These are phyloP conservation scores for Puccinia coronata DNA, from an alignment of 1,284 basidiomycete genomes.

Conservation along the genomic window DNA sequence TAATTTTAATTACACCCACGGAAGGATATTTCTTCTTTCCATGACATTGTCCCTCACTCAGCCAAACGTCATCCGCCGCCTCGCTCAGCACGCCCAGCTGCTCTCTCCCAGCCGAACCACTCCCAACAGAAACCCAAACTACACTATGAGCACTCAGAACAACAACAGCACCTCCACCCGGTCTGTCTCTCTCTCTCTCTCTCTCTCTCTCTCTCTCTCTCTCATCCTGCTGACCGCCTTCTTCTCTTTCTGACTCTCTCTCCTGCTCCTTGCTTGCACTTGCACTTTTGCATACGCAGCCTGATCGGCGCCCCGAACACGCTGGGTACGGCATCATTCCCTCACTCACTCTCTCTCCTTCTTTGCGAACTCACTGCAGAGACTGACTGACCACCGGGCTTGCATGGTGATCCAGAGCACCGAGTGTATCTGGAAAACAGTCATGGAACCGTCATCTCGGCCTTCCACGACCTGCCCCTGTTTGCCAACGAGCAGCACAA, in stretches of 20 bases:
- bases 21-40: too few relatives aligned
- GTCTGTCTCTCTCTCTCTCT: background rate
- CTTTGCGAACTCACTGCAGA: slow-evolving; percentile 45
- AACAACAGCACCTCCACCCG: background rate
- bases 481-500: slow-evolving; percentile 78
- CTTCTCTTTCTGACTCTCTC: background rate
- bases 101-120: background rate
- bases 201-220: background rate
- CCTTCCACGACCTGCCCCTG: slow-evolving; percentile 77
- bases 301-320: slow-evolving; percentile 86
- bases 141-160: background rate
- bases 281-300: slow-evolving; percentile 56
- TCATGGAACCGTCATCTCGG: slow-evolving; percentile 27
- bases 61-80: background rate
- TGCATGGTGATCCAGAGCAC: slow-evolving; percentile 5
- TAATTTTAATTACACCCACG: too few relatives aligned
- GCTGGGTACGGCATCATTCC: slow-evolving; percentile 67
- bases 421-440: slow-evolving; percentile 38
- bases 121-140: background rate
- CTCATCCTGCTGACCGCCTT: background rate
- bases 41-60: slow-evolving; percentile 1
- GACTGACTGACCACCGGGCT: slow-evolving; percentile 41
- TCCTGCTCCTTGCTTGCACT: background rate
- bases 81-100: background rate
- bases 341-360: slow-evolving; percentile 50